Base-by-base conservation (phyloP, 2,329 filamentous ascomycete genomes). In the Escovopsis sp. region DNA sequence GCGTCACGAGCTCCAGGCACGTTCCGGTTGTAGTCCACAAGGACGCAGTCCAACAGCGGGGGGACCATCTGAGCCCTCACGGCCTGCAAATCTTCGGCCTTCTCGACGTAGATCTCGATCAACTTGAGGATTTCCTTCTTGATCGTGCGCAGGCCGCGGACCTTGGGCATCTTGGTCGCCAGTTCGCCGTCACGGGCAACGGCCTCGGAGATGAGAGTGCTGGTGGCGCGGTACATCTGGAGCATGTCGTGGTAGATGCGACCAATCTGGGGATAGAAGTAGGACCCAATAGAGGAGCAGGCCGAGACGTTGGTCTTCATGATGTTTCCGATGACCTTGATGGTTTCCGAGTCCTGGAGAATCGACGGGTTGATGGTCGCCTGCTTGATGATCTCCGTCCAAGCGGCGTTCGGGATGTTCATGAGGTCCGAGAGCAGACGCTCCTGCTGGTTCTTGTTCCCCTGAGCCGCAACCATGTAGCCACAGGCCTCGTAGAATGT, bases 271-370 rank as follows among this genome's bases (percentile, higher is more conserved):
- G 91, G 89, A 57, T 94, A 95, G 63, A 98, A 98, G 65, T 96
- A 98, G 40, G 85, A 79, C 30, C 93, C 91, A 44, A 98, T 91
- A 1, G 91, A 96, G 31, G 84, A 85, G 62, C 91, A 98, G 31
- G 91, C 91, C n/a, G 93, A 89, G 5, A 98, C 91, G 54, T 98
- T 98, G 1, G 91, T 98, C 74, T 98, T 98, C 91, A 98, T 98
- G 58, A 98, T 95, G 64, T 98, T 98, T 50, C 91, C 91, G 48
- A 98, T 88, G 51, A 98, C 81, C 69, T 98, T 98, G 67, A 98
- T 96, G 1, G 88, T 94, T 52, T 98, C 88, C 10, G 80, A 71
- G 55, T 96, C 87, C 60, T 96, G 86, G 11, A 98, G 71, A 50
- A 91, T 87, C 16, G 79, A 73, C 0, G 91, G 86, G 57, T 95